Evolutionary conservation across 75 land plant species (phyloP), one percentile per base, ranked within the genome.

Genomic region (Pinus taeda): DNA sequence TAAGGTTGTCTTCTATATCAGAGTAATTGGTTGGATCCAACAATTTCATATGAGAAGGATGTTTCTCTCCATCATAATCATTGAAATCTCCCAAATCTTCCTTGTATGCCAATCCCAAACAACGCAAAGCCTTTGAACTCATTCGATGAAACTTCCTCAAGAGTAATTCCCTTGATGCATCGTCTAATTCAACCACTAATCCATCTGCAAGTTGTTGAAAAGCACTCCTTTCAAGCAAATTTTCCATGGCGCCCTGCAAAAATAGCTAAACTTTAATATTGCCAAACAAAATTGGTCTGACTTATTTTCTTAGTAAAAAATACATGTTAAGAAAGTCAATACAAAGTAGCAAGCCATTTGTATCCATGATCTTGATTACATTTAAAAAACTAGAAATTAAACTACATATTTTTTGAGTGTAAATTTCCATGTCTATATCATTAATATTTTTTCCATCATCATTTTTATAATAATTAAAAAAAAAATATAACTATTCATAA

Each of bases 201-300:
- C 96, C 96, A 87, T 91, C 88, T 21, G 77, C 77, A 37, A 95
- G 84, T 63, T 88, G 96, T 59, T 90, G 81, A 61, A 77, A 70
- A 1, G 87, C 76, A 71, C 90, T 79, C 21, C 98, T 83, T 76
- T 95, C 98, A 78, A 95, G 57, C 29, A 95, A 22, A 87, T 84
- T 93, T 85, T 95, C 98, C 65, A 93, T 89, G 66, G 96, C 96
- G 76, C 98, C 98, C 98, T 95, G 82, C 21, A 22, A 74, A 26
- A 37, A 76, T 15, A 21, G 45, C 57, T n/a, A 70, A 26, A 55
- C 15, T 7, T 67, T 15, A 62, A n/a, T 18, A 4, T 79, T 13
- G 78, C 83, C 79, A 39, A 85, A 85, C 15, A 85, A 82, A 12
- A 75, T 78, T 33, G 79, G 45, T 74, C 81, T 85, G 71, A 14